Evolutionary conservation across 345 rosid genomes (phyloP), one percentile per base, ranked within the genome.

Genomic region (Gossypium australe): DNA sequence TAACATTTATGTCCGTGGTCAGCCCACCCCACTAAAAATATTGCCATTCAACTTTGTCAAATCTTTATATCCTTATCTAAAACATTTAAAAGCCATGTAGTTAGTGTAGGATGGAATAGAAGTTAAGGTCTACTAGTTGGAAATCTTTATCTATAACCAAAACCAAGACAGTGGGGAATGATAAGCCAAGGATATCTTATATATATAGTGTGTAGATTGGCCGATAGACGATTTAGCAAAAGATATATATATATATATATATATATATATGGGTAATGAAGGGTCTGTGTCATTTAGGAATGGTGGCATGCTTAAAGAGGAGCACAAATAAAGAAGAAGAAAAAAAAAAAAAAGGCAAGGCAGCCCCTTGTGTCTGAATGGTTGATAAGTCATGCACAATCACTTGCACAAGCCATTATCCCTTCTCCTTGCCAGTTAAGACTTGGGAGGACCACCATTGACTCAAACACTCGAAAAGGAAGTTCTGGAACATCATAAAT

Each of bases 231-330:
- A 34, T 5, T 34, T 34, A 34, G 41, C 7, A 34, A 34, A 34
- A 34, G 41, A 34, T 34, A 34, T 34, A 34, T 34, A 34, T 34
- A 4, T 27, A 27, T 27, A 27, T 27, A 27, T 34, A 34, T 34
- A 34, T 34, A 34, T 34, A 34, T 20, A 20, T 20, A 34, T 34
- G 41, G 41, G 41, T 34, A 34, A 9, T 7, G 10, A n/a, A 17
- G 62, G 34, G 82, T 80, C 76, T 3, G 56, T 29, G 3, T 72
- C 81, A 12, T 61, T 73, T 14, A 38, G 77, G 80, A 72, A 59
- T 20, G 10, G 2, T 59, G 81, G 80, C 71, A 34, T 70, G 60
- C 63, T 11, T 70, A 76, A 79, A 82, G 82, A 80, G 83, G 76
- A 70, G 76, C 81, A 79, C 16, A 24, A 44, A 2, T 9, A 60